Conservation (phyloP, 192 early-diverging fungal species). For the Physocladia obscura region DNA sequence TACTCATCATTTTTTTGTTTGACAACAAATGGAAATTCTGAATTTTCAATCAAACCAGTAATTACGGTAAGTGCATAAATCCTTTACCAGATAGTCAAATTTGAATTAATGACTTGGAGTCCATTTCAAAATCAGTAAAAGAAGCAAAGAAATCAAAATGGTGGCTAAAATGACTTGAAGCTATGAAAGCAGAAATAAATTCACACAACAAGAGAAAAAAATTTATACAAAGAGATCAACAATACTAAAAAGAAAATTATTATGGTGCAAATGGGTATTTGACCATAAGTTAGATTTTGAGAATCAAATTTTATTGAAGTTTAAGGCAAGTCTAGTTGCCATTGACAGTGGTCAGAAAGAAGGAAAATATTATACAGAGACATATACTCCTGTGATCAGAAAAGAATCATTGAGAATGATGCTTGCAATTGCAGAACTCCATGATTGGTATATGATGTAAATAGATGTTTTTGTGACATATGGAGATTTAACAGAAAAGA, state of each 20-base stretch:
- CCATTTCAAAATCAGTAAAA: not conserved
- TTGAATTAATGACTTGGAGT: not conserved
- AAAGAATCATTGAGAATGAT: slow-evolving; percentile 12
- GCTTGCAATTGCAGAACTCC: not conserved
- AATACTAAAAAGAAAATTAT: not conserved
- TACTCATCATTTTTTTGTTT: too few species aligned
- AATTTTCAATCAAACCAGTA: too few species aligned
- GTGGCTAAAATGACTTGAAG: not conserved
- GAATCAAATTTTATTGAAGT: not conserved
- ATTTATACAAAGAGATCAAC: not conserved
- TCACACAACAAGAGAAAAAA: not conserved
- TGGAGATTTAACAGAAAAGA: slow-evolving; percentile 3
- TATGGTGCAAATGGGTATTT: slow-evolving; percentile 27
- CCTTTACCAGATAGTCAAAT: not conserved
- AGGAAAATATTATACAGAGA: slow-evolving; percentile 40
- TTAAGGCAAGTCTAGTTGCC: slow-evolving; percentile 40
- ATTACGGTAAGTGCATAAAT: too few species aligned
- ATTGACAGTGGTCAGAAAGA: slow-evolving; percentile 30
- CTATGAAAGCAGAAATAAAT: not conserved
- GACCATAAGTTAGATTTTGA: slow-evolving; percentile 23
- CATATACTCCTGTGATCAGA: slow-evolving; percentile 28
- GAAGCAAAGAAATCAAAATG: slow-evolving; percentile 4
- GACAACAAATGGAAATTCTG: too few species aligned
- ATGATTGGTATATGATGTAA: not conserved
- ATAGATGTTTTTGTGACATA: not conserved